Evolutionary conservation across 768 basidiomycete genomes (phyloP).

Genomic region (Punctularia strigosozonata): DNA sequence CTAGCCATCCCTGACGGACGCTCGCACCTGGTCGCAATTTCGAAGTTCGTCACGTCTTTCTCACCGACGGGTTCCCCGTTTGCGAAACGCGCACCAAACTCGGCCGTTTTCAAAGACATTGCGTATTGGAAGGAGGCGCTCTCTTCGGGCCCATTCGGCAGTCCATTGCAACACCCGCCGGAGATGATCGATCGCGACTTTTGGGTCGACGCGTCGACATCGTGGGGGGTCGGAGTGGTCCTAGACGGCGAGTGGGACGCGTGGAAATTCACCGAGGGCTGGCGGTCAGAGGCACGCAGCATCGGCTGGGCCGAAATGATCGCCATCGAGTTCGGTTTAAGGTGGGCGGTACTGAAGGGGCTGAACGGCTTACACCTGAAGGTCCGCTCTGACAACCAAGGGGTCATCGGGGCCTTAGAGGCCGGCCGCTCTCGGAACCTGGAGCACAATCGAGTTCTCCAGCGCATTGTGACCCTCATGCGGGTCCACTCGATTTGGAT

Average conservation of each 20-base stretch:
- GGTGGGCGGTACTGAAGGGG: no score
- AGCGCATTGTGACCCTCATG: constrained; percentile 13
- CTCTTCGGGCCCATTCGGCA: background rate
- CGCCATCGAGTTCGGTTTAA: constrained; percentile 24
- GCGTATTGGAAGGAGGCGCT: constrained; percentile 14
- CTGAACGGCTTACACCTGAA: no score
- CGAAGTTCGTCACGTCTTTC: constrained; percentile 14
- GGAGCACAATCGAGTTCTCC: constrained; percentile 18
- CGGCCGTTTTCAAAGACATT: constrained; percentile 11
- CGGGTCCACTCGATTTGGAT: constrained; percentile 8
- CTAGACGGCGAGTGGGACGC: constrained; percentile 16
- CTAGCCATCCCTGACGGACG: constrained; percentile 16
- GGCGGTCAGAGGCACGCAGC: constrained; percentile 12
- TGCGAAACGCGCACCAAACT: constrained; percentile 7
- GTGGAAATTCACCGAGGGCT: constrained; percentile 20
- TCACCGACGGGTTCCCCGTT: constrained; percentile 4
- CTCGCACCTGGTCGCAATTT: constrained; percentile 13
- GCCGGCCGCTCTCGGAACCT: constrained; percentile 17
- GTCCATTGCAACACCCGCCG: no score
- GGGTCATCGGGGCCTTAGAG: constrained; percentile 18
- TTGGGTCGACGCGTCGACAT: constrained; percentile 26
- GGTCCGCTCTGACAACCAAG: constrained; percentile 23
- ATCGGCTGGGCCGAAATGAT: constrained; percentile 30
- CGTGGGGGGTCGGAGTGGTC: constrained; percentile 23
- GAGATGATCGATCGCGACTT: constrained; percentile 15